Conservation (phyloP, 2,329 filamentous ascomycete genomes). For the Pseudocercospora eumusae region DNA sequence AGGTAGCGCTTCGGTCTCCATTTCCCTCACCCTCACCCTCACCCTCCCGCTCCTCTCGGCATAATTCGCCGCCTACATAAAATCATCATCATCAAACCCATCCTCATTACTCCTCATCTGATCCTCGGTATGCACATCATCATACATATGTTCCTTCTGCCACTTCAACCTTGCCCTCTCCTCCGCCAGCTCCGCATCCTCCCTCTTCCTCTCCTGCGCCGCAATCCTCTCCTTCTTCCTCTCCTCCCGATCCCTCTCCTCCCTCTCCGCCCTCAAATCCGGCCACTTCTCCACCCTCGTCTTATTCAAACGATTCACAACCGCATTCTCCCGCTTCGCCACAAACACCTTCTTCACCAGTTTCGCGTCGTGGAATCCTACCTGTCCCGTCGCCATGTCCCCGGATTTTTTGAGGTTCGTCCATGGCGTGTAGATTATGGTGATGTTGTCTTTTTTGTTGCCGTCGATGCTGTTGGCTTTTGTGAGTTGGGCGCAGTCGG, state of each 20-base stretch:
- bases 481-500: constrained; percentile 92
- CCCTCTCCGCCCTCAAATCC: constrained; percentile 78
- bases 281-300: constrained; percentile 87
- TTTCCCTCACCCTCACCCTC: too few relatives aligned
- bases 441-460: constrained; percentile 98
- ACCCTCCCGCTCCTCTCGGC: too few relatives aligned
- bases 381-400: constrained; percentile 92
- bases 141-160: constrained; percentile 97
- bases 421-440: constrained; percentile 96
- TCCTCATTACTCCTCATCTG: constrained; percentile 87
- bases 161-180: constrained; percentile 87
- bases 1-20: not conserved
- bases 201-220: constrained; percentile 68
- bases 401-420: constrained; percentile 94
- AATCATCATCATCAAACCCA: constrained; percentile 78
- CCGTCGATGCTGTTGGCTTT: constrained; percentile 99
- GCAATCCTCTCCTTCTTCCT: constrained; percentile 69
- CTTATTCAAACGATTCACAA: constrained; percentile 98
- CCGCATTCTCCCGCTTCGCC: constrained; percentile 76
- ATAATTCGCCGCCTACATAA: constrained; percentile 72
- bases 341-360: constrained; percentile 84
- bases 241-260: constrained; percentile 70
- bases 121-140: constrained; percentile 84
- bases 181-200: constrained; percentile 70
- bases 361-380: constrained; percentile 87